Evolutionary conservation across 2,329 filamentous ascomycete genomes (phyloP), one percentile per base, ranked within the genome.

Genomic region (Fusarium sp.): DNA sequence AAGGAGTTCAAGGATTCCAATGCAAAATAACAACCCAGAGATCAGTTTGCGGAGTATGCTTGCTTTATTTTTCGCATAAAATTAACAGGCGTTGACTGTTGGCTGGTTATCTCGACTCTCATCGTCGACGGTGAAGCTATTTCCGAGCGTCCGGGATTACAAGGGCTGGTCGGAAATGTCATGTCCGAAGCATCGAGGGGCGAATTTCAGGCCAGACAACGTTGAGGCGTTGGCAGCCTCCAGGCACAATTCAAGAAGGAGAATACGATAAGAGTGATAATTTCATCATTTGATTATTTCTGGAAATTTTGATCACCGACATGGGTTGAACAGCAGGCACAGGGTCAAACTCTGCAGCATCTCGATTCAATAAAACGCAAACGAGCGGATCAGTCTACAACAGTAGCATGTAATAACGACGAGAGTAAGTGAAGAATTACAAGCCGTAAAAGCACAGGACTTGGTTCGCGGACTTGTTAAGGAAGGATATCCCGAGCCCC

Each of bases 401-500:
- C 5, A 9, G 14, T 9, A 48, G 13, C 3, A 16, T 45, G 20
- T 16, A 45, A 45, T 45, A 22, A 7, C 3, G 20, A 45, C 4
- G 4, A 45, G 41, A 22, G 8, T 6, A 24, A 20, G 16, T 24
- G 22, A 48, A 24, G 13, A 18, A 48, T 48, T 48, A 48, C 7
- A 27, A 39, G 35, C 8, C 11, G 20, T 6, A 58, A 41, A 59
- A 37, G 18, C 8, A 39, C 22, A 27, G 7, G 6, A 18, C 14
- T 39, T 27, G 31, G 20, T 4, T 10, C 18, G 2, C 10, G 4
- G 9, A 6, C 20, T 24, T 6, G 1, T 24, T 35, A 57, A 24
- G 57, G 57, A 43, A 59, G 10, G 35, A 43, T 41, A 35, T 61
- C 39, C 58, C 58, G 58, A 61, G n/a, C 8, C n/a, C 18, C 18